These are phyloP conservation scores for Pseudogymnoascus sp. DNA, from an alignment of 2,329 filamentous ascomycete species.

Conservation along the genomic window DNA sequence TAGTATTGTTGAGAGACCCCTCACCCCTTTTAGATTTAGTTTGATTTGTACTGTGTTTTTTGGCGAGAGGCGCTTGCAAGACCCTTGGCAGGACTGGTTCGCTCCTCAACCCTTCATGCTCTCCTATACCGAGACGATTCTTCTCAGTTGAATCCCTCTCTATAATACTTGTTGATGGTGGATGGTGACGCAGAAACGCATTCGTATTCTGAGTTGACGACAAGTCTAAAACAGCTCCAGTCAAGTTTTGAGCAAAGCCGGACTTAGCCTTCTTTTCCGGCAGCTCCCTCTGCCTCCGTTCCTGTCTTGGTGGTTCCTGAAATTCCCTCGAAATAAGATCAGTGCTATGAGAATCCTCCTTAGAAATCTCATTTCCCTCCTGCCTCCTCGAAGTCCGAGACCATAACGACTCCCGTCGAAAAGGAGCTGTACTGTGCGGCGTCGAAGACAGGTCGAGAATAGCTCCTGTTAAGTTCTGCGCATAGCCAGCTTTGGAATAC, in stretches of 20 bases:
- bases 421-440: background rate
- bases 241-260: slow-evolving; percentile 45
- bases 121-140: background rate
- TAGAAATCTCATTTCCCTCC: background rate
- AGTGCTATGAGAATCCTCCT: background rate
- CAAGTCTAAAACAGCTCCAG: slow-evolving; percentile 41
- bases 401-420: background rate
- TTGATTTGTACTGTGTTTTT: background rate
- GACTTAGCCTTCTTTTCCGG: background rate
- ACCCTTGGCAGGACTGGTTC: background rate
- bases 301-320: slow-evolving; percentile 26
- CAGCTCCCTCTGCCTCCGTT: slow-evolving; percentile 10
- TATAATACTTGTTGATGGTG: background rate
- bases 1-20: background rate
- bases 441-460: slow-evolving; percentile 36
- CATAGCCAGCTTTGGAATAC: slow-evolving; percentile 34
- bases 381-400: background rate
- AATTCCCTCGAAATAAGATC: slow-evolving; percentile 27
- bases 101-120: background rate
- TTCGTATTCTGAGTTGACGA: slow-evolving; percentile 22
- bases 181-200: background rate
- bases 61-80: background rate
- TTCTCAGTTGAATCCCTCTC: background rate
- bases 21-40: background rate
- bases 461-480: slow-evolving; percentile 45